Base-by-base conservation (phyloP, 2,329 filamentous ascomycete species). In the Fusarium pseudograminearum region DNA sequence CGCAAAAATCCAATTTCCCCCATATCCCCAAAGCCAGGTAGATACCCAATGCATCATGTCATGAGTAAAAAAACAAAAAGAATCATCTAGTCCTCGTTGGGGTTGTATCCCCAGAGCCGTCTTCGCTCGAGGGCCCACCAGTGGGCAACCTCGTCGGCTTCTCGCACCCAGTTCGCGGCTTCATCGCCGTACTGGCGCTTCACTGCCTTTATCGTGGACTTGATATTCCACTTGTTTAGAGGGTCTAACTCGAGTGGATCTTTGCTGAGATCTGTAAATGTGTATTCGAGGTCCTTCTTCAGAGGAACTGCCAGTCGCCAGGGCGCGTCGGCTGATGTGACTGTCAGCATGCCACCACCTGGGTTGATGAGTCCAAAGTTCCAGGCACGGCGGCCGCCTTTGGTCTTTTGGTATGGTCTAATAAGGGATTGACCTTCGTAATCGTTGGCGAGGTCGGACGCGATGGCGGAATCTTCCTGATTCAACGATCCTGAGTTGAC, bases 311-410 rank as follows among this genome's bases (percentile, higher is more conserved):
- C 73, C 24, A 79, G 61, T 52, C 75, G 71, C 70, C 76, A 75
- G 2, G 76, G 38, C 75, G 77, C n/a, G 73, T 80, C 58, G 18
- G 76, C 66, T 16, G 74, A 70, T n/a, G 77, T 77, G 7, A 79
- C 70, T 18, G 73, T 72, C 30, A 79, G 61, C 73, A 78, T 77
- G 54, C 75, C 75, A 28, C 77, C 71, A 14, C 78, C 78, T 3
- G 76, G 74, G 57, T 79, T 79, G 50, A 79, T 72, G 38, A 78
- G 72, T 24, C 74, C 76, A 59, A 78, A 78, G 47, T 79, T 78
- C 78, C 78, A 79, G 20, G 70, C 67, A 20, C 70, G 70, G 6
- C 70, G 65, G 22, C 73, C 77, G 18, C 73, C 62, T 28, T 71
- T 60, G 3, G 63, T 65, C 40, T 64, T 72, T 31, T 65, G 54